Conservation (phyloP, 2,329 filamentous ascomycete genomes). For the Aureobasidium leucospermi region DNA sequence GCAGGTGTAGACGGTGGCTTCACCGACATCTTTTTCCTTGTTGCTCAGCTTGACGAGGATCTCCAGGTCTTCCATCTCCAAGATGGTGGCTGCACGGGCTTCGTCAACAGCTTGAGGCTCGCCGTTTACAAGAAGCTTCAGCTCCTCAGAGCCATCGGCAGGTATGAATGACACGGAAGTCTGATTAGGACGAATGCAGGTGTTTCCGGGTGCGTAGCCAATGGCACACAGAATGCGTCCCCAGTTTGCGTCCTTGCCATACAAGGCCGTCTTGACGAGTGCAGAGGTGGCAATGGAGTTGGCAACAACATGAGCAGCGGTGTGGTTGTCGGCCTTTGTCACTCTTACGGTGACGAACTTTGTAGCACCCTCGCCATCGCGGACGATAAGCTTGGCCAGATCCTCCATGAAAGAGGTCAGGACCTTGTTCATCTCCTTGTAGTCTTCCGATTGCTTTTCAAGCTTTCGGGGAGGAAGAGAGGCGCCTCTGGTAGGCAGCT, state of each 20-base stretch:
- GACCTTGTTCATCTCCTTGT: conserved; percentile 60
- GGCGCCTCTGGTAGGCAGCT: background rate
- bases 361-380: conserved; percentile 93
- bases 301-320: conserved; percentile 70
- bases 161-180: conserved; percentile 76
- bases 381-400: conserved; percentile 85
- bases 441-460: conserved; percentile 44
- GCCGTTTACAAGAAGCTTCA: conserved; percentile 69
- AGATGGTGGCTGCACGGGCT: conserved; percentile 65
- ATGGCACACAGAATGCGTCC: conserved; percentile 92
- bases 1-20: conserved; percentile 75
- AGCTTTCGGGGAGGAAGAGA: background rate
- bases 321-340: conserved; percentile 60
- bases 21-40: conserved; percentile 19
- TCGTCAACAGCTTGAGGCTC: conserved; percentile 77
- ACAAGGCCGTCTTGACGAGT: conserved; percentile 93
- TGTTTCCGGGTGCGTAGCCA: conserved; percentile 65
- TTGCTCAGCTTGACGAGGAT: conserved; percentile 69
- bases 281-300: conserved; percentile 84
- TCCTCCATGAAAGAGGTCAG: conserved; percentile 74
- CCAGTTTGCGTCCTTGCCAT: conserved; percentile 98
- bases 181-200: conserved; percentile 58
- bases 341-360: conserved; percentile 96
- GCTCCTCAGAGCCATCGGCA: conserved; percentile 65
- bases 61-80: conserved; percentile 71